Conservation (phyloP, 805 yeast species). For the Scheffersomyces amazonensis region DNA sequence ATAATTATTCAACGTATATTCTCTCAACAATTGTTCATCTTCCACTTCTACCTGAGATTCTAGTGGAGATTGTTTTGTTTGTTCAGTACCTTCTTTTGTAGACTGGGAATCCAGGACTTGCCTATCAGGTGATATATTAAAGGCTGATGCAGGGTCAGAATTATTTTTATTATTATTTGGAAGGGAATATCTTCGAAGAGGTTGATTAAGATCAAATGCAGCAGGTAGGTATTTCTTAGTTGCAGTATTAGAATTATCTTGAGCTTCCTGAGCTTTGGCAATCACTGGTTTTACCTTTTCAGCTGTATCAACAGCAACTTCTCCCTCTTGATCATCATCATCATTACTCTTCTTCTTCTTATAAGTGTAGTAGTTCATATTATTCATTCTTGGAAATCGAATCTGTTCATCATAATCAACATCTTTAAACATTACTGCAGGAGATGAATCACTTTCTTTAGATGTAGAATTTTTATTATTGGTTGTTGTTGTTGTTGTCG, state of each 20-base stretch:
- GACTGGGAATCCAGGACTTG: no score
- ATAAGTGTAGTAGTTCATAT: slow-evolving; percentile 18
- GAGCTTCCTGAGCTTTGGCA: not conserved
- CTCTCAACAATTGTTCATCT: slow-evolving; percentile 4
- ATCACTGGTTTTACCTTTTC: not conserved
- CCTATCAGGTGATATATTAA: slow-evolving; percentile 2
- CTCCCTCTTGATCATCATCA: not conserved
- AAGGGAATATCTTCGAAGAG: slow-evolving; percentile 32
- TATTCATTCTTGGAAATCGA: slow-evolving; percentile 53
- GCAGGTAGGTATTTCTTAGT: slow-evolving; percentile 40
- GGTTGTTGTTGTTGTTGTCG: not conserved
- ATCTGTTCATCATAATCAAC: slow-evolving; percentile 53
- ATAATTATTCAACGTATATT: slow-evolving; percentile 18
- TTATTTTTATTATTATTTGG: slow-evolving; percentile 8
- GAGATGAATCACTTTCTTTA: not conserved
- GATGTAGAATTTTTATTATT: not conserved
- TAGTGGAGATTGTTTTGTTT: not conserved
- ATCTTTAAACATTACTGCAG: slow-evolving; percentile 8
- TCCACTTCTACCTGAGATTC: not conserved
- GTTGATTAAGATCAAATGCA: slow-evolving; percentile 41
- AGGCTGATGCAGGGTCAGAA: not conserved
- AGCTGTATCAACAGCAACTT: not conserved
- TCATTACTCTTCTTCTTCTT: not conserved
- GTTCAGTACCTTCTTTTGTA: slow-evolving; percentile 8
- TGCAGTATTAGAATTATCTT: not conserved